These are phyloP conservation scores for Eremomyces bilateralis DNA, from an alignment of 495 filamentous ascomycete species.

Conservation along the genomic window DNA sequence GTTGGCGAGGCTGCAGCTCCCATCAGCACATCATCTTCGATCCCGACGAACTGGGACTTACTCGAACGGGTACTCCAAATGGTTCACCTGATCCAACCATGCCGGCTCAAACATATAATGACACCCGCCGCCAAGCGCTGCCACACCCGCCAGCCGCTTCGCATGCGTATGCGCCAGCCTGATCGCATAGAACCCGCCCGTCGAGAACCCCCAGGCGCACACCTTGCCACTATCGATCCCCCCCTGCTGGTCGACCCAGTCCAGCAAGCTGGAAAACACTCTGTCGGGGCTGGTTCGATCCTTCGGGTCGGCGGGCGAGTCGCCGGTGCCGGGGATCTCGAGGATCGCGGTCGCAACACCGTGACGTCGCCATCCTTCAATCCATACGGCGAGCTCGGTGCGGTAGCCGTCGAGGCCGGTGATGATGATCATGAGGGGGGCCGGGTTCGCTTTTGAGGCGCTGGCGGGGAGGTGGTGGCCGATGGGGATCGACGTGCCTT, in stretches of 20 bases:
- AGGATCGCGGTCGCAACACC: conserved; percentile 32
- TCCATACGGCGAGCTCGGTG: conserved; percentile 53
- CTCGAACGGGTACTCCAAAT: conserved; percentile 61
- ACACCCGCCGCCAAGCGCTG: conserved; percentile 51
- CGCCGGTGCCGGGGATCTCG: conserved; percentile 65
- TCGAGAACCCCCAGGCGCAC: conserved; percentile 51
- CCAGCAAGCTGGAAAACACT: conserved; percentile 40
- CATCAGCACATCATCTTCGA: neutral
- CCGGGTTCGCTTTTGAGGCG: conserved; percentile 20
- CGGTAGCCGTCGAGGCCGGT: conserved; percentile 63
- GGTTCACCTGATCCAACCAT: conserved; percentile 45
- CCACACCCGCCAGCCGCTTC: conserved; percentile 30
- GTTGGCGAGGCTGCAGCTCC: conserved; percentile 28
- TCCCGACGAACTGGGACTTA: conserved; percentile 19
- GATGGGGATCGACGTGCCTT: conserved; percentile 38
- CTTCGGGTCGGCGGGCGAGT: conserved; percentile 42
- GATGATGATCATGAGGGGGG: conserved; percentile 44
- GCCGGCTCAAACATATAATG: conserved; percentile 45
- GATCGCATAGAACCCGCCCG: conserved; percentile 58
- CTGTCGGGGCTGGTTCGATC: conserved; percentile 31
- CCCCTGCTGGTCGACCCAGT: conserved; percentile 36
- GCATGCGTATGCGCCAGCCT: conserved; percentile 51
- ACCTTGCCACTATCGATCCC: conserved; percentile 40
- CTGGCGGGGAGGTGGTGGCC: conserved; percentile 36
- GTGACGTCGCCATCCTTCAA: conserved; percentile 41